phyloP scores from a whole-genome alignment of 176 grass and related monocot genomes.

The Oryza nivara region DNA sequence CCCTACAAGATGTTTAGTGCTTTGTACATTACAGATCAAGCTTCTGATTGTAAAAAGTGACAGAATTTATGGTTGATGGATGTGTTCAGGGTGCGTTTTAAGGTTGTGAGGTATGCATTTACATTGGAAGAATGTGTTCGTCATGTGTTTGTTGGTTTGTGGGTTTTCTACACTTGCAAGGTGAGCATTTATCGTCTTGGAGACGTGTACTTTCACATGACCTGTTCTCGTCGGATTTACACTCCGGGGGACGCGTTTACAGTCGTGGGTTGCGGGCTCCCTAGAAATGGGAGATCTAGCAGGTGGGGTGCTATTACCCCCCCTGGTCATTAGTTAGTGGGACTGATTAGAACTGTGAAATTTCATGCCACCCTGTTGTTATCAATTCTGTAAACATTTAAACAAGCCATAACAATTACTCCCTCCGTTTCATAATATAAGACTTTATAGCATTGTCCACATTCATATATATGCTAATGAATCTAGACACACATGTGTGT shows the following conservation, averaged over 20 bases:
- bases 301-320: no score
- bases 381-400: no score
- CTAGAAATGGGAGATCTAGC: no score
- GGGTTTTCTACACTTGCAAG: neutral
- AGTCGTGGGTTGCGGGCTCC: neutral
- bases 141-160: neutral
- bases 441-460: no score
- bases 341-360: no score
- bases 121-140: neutral
- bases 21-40: neutral
- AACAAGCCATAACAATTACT: neutral
- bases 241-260: neutral
- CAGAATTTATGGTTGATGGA: neutral
- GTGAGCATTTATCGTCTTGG: neutral
- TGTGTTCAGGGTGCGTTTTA: neutral
- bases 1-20: neutral
- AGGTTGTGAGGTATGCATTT: neutral
- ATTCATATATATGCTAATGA: no score
- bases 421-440: no score
- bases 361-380: no score
- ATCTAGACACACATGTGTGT: no score
- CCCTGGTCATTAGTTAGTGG: no score
- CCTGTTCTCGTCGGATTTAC: neutral
- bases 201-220: neutral
- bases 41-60: neutral